Conservation (phyloP, 2,329 filamentous ascomycete genomes). For the Botrytis fabae region DNA sequence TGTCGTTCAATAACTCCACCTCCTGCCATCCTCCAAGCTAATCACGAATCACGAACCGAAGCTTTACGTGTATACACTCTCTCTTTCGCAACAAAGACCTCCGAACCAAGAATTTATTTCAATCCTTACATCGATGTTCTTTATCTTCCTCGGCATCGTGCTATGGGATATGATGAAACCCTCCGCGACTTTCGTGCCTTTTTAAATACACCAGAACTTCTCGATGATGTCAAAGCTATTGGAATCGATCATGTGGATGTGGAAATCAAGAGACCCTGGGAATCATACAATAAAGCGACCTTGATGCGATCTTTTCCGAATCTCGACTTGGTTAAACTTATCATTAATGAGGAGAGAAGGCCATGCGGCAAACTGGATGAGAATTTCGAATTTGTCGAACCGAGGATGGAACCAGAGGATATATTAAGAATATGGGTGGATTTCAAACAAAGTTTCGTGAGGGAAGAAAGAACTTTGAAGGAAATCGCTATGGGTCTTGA, state of each 20-base stretch:
- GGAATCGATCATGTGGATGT: slow-evolving; percentile 50
- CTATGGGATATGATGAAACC: slow-evolving; percentile 41
- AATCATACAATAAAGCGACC: slow-evolving; percentile 52
- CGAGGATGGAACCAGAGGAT: slow-evolving; percentile 30
- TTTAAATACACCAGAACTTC: slow-evolving; percentile 38
- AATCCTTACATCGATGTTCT: slow-evolving; percentile 37
- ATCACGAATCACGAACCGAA: slow-evolving; percentile 47
- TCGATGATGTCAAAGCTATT: slow-evolving; percentile 44
- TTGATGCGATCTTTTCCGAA: slow-evolving; percentile 47
- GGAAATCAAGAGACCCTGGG: slow-evolving; percentile 50
- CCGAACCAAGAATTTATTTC: slow-evolving; percentile 34
- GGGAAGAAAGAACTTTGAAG: slow-evolving; percentile 34
- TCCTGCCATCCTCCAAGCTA: slow-evolving; percentile 46
- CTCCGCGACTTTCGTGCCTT: slow-evolving; percentile 46
- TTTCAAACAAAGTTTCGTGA: slow-evolving; percentile 35
- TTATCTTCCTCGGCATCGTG: slow-evolving; percentile 41
- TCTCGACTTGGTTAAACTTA: slow-evolving; percentile 34
- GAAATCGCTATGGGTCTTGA: slow-evolving; percentile 32
- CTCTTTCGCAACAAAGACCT: slow-evolving; percentile 44
- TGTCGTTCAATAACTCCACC: slow-evolving; percentile 44
- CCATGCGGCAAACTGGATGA: slow-evolving; percentile 11
- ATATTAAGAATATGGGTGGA: slow-evolving; percentile 36
- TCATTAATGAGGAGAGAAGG: slow-evolving; percentile 26
- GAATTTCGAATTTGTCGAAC: slow-evolving; percentile 30
- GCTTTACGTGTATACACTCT: slow-evolving; percentile 43